Evolutionary conservation across 2,329 filamentous ascomycete species (phyloP).

Genomic region (Sporothrix pseudoabietina): DNA sequence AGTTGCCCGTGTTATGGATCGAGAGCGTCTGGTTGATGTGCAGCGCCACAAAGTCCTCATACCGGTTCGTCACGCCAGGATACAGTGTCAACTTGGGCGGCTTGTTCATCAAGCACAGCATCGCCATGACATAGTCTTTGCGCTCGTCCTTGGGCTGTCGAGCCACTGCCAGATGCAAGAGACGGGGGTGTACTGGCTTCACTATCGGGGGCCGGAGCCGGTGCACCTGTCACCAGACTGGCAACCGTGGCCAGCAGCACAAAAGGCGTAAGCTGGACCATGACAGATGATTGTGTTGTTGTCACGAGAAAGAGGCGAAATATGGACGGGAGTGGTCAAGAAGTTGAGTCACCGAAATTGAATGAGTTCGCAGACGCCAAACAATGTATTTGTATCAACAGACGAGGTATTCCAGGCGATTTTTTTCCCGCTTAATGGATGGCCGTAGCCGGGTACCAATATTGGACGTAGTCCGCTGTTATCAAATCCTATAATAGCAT

Average conservation of each 20-base stretch:
- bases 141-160: conserved; percentile 34
- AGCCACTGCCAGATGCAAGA: background rate
- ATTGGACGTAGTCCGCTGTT: no score
- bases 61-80: conserved; percentile 30
- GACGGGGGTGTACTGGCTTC: background rate
- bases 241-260: conserved; percentile 20
- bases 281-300: background rate
- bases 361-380: no score
- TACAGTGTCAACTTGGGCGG: conserved; percentile 40
- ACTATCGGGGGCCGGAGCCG: background rate
- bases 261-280: conserved; percentile 22
- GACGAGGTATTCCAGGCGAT: no score
- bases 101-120: conserved; percentile 41
- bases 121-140: conserved; percentile 41
- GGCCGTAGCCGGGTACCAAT: no score
- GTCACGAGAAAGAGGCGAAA: background rate
- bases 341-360: no score
- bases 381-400: no score
- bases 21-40: conserved; percentile 44
- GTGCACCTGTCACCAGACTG: background rate
- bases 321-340: no score
- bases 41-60: conserved; percentile 44
- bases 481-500: no score
- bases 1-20: conserved; percentile 43
- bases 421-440: no score